These are phyloP conservation scores for Volvox africanus DNA, from an alignment of 139 green algal genomes.

Conservation along the genomic window DNA sequence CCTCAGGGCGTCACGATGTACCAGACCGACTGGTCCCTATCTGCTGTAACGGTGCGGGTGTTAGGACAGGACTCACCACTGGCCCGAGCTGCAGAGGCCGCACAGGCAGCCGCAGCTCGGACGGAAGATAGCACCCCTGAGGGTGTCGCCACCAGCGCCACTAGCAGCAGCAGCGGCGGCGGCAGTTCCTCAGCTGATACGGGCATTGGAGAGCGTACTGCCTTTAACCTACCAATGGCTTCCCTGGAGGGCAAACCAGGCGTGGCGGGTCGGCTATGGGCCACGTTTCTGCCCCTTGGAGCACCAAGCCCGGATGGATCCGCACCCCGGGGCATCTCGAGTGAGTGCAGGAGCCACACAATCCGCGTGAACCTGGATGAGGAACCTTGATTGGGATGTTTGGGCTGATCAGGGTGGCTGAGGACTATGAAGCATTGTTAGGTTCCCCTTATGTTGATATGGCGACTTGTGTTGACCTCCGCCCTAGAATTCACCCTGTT, in stretches of 20 bases:
- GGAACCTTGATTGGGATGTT: no score
- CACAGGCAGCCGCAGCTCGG: not conserved
- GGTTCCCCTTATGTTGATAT: no score
- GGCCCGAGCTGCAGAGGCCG: conserved; percentile 3
- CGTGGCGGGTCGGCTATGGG: conserved; percentile 76
- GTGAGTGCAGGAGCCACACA: conserved; percentile 47
- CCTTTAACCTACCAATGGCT: conserved; percentile 90
- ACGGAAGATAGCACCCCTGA: no score
- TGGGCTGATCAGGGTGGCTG: no score
- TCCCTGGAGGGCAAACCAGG: conserved; percentile 76
- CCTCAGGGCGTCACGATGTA: conserved; percentile 86
- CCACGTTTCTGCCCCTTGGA: conserved; percentile 83
- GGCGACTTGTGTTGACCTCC: no score
- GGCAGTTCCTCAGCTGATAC: not conserved
- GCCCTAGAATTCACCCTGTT: no score
- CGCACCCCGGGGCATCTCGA: conserved; percentile 74
- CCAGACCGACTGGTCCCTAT: conserved; percentile 96
- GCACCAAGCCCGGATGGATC: conserved; percentile 28
- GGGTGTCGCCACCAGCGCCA: no score
- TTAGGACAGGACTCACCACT: conserved; percentile 33
- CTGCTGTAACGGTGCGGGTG: conserved; percentile 80
- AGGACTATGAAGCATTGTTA: no score
- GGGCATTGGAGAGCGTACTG: not conserved
- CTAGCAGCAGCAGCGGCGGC: no score
- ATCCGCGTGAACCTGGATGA: no score